A percentile compares a stretch with the other conserved stretches of the same genome.
phyloP scores from a whole-genome alignment of 2,329 filamentous ascomycete species.

The Microdochium paspali region DNA sequence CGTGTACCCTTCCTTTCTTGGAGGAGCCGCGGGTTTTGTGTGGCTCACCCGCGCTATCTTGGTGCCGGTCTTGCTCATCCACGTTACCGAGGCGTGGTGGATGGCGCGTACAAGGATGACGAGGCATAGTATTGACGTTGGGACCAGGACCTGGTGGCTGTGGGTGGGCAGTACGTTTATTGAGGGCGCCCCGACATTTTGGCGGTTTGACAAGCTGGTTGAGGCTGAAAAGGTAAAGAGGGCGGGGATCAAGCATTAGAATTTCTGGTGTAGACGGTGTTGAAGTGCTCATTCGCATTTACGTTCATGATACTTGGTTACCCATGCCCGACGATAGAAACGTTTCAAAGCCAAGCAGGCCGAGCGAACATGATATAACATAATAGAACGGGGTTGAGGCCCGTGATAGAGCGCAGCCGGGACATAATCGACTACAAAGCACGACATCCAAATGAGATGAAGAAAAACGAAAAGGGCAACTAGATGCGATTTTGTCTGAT shows the following conservation, averaged over 20 bases:
- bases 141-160: constrained; percentile 38
- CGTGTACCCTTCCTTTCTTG: constrained; percentile 32
- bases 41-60: constrained; percentile 51
- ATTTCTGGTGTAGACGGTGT: too few relatives aligned
- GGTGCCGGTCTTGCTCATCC: constrained; percentile 50
- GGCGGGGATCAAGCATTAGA: constrained; percentile 29
- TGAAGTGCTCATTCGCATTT: too few relatives aligned
- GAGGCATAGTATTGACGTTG: constrained; percentile 36
- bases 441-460: too few relatives aligned
- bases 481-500: too few relatives aligned
- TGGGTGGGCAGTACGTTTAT: constrained; percentile 45
- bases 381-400: too few relatives aligned
- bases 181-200: constrained; percentile 42
- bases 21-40: constrained; percentile 47
- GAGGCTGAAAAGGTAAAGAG: constrained; percentile 29
- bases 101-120: constrained; percentile 37
- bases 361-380: too few relatives aligned
- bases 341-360: too few relatives aligned
- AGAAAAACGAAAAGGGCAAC: too few relatives aligned
- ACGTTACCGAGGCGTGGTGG: constrained; percentile 51
- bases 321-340: too few relatives aligned
- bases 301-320: too few relatives aligned
- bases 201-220: constrained; percentile 40
- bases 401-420: too few relatives aligned
- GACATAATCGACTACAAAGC: too few relatives aligned